phyloP scores from a whole-genome alignment of 176 grass and related monocot species.

The Tillandsia fasciculata region DNA sequence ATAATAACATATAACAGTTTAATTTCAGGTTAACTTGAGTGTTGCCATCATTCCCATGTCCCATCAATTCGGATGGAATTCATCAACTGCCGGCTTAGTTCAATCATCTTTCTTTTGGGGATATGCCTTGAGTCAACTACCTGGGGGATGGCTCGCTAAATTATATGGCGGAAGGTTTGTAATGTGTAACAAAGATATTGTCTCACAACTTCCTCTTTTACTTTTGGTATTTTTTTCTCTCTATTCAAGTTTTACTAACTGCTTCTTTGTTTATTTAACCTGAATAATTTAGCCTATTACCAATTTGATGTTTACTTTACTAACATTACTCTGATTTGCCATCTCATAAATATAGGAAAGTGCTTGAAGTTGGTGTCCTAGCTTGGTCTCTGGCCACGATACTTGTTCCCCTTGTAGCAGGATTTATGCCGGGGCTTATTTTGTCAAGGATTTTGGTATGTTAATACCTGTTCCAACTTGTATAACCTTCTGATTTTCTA shows the following conservation, averaged over 20 bases:
- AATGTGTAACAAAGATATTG: constrained; percentile 31
- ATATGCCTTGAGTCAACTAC: constrained; percentile 86
- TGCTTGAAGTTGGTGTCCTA: constrained; percentile 72
- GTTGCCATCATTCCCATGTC: constrained; percentile 96
- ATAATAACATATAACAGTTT: no score
- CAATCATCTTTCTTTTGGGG: constrained; percentile 97
- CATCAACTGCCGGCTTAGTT: constrained; percentile 87
- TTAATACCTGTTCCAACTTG: constrained; percentile 13
- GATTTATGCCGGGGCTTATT: constrained; percentile 87
- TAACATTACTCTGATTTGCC: not conserved
- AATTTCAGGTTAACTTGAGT: constrained; percentile 91
- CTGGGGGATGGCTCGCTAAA: constrained; percentile 84
- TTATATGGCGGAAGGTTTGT: constrained; percentile 97
- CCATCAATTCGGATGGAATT: constrained; percentile 91
- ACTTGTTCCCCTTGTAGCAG: constrained; percentile 58
- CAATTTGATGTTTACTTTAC: not conserved
- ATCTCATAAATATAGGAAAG: constrained; percentile 55
- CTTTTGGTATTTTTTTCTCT: not conserved
- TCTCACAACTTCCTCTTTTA: constrained; percentile 1
- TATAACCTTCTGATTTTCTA: not conserved
- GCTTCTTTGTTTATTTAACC: not conserved
- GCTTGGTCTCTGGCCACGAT: constrained; percentile 80
- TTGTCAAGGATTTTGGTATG: constrained; percentile 85
- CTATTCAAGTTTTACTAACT: not conserved
- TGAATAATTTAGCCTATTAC: not conserved